Percentiles rank a stretch among this genome's conserved stretches.
These are phyloP conservation scores for Francoa sonchifolia DNA, from an alignment of 441 rosid species.

Conservation along the genomic window DNA sequence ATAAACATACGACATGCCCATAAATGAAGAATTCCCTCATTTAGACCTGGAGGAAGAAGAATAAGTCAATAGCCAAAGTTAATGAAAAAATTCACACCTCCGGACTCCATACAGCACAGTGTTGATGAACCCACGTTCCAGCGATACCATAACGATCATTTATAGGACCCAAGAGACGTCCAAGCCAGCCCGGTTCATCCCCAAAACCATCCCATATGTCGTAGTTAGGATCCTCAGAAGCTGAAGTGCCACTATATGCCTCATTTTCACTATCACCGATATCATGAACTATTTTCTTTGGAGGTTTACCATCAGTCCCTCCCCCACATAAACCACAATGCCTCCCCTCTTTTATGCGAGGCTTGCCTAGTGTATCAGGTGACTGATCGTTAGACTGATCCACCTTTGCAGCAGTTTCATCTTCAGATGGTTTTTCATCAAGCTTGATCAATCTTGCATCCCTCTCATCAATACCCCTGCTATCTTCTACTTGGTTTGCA, in stretches of 20 bases:
- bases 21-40: background rate
- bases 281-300: slow-evolving; percentile 62
- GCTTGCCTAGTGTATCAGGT: slow-evolving; percentile 22
- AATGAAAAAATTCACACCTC: slow-evolving; percentile 44
- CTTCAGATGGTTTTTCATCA: slow-evolving; percentile 31
- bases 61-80: slow-evolving; percentile 6
- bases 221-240: slow-evolving; percentile 72
- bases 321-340: slow-evolving; percentile 92
- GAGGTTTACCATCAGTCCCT: slow-evolving; percentile 85
- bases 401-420: slow-evolving; percentile 21
- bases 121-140: slow-evolving; percentile 98
- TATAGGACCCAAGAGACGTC: slow-evolving; percentile 83
- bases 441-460: slow-evolving; percentile 20
- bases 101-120: slow-evolving; percentile 99
- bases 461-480: slow-evolving; percentile 16
- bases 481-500: slow-evolving; percentile 23
- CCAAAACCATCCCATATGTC: slow-evolving; percentile 95
- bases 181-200: slow-evolving; percentile 94
- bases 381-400: slow-evolving; percentile 23
- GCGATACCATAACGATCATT: slow-evolving; percentile 94
- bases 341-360: slow-evolving; percentile 67
- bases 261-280: slow-evolving; percentile 73
- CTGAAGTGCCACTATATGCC: slow-evolving; percentile 67
- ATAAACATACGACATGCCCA: background rate
- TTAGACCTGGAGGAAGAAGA: slow-evolving; percentile 2